Base-by-base conservation (phyloP, 352 stramenopile genomes). In the Phytophthora capsici region DNA sequence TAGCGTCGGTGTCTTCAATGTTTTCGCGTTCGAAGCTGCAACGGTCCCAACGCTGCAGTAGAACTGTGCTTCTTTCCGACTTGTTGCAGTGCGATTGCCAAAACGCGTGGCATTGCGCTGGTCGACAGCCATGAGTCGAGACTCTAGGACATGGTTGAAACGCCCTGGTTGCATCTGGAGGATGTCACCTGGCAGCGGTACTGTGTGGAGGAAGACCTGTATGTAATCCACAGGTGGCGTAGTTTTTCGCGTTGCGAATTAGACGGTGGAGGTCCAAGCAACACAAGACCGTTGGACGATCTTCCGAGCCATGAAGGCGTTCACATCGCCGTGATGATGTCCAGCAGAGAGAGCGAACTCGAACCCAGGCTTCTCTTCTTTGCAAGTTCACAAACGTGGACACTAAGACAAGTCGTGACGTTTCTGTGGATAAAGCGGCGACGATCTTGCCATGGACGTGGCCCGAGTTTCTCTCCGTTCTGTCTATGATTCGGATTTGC, bases 401-500 rank as follows among this genome's bases (percentile, higher is more conserved):
- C 48, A 40, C 28, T 14, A 34, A 34, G 28, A 7, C 14, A 45
- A 43, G 20, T 9, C 14, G 38, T 19, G 25, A 51, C 50, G 22
- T 57, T 17, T 20, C 14, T 38, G 36, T 22, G 32, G 44, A 57
- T 58, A 57, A 44, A 61, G 50, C 16, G 25, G 2, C 26, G 47
- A 30, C 28, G 22, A 28, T 43, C 17, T 43, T 47, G 47, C 9
- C 58, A 52, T 65, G 46, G 56, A 50, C 36, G 37, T 13, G 57
- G 30, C 47, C 22, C 25, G 48, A 44, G 59, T 63, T 57, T 32
- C 60, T 63, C 60, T 49, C 34, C 36, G 52, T 37, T 46, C 45
- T 48, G 61, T 69, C 30, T 69, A 69, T 69, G 61, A 14, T 13
- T 49, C 28, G 12, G 58, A 53, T 54, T 66, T 60, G 58, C 40